Evolutionary conservation across 2,329 filamentous ascomycete species (phyloP).

Genomic region (Apiospora saccharicola): DNA sequence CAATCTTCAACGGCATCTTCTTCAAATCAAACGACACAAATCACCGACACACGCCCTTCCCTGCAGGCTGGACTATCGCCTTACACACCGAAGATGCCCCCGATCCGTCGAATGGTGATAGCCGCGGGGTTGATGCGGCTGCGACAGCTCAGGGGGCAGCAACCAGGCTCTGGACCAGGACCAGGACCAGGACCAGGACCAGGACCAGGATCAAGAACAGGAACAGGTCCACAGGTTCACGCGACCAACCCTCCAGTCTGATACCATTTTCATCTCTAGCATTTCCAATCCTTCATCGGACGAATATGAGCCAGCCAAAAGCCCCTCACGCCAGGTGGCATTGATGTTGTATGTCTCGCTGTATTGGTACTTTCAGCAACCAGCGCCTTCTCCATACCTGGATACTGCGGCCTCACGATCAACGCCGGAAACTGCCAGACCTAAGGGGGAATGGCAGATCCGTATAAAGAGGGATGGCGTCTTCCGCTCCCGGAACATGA

Average conservation of each 20-base stretch:
- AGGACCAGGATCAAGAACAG: neutral
- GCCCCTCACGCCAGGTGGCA: conserved; percentile 87
- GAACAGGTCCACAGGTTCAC: conserved; percentile 68
- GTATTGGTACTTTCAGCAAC: conserved; percentile 97
- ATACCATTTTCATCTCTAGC: conserved; percentile 89
- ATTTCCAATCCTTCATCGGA: conserved; percentile 83
- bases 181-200: conserved; percentile 36
- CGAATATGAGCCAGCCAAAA: conserved; percentile 81
- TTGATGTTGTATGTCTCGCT: conserved; percentile 97
- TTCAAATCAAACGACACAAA: conserved; percentile 86
- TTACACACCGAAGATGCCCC: conserved; percentile 71
- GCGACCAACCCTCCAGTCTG: conserved; percentile 76
- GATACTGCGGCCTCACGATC: conserved; percentile 67
- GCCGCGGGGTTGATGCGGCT: conserved; percentile 43
- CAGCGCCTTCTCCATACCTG: conserved; percentile 71
- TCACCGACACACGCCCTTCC: conserved; percentile 73
- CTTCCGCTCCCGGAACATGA: conserved; percentile 80
- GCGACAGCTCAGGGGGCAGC: conserved; percentile 37
- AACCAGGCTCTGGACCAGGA: conserved; percentile 42
- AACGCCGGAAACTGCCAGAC: conserved; percentile 74
- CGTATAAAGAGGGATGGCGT: conserved; percentile 88
- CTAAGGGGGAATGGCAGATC: conserved; percentile 86
- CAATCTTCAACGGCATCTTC: conserved; percentile 89
- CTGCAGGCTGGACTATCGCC: conserved; percentile 89
- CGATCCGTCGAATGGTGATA: conserved; percentile 36